These are phyloP conservation scores for Ordospora colligata DNA, from an alignment of 371 early-diverging fungal species.

Conservation along the genomic window DNA sequence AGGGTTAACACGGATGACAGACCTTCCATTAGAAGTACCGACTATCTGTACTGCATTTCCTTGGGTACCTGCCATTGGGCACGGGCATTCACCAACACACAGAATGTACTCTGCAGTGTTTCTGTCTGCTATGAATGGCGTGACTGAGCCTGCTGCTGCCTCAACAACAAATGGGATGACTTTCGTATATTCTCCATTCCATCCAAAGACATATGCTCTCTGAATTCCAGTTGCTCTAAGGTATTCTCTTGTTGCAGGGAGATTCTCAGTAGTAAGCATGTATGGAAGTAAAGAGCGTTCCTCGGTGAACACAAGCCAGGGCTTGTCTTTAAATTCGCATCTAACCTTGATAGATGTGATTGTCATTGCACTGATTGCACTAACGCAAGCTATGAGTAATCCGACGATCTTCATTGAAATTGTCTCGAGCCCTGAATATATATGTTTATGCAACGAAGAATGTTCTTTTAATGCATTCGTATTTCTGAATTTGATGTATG, in stretches of 20 bases:
- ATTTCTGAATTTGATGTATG: not conserved
- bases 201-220: not conserved
- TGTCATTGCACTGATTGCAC: not conserved
- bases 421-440: not conserved
- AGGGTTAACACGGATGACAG: too few species aligned
- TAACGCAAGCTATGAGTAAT: not conserved
- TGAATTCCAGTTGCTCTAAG: not conserved
- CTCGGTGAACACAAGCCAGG: too few species aligned
- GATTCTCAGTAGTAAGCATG: not conserved
- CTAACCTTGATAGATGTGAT: not conserved
- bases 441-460: not conserved
- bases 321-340: not conserved
- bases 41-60: too few species aligned
- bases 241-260: not conserved
- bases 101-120: slow-evolving; percentile 35
- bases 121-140: slow-evolving; percentile 24
- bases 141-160: slow-evolving; percentile 4
- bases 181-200: not conserved
- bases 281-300: too few species aligned
- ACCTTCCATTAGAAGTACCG: too few species aligned
- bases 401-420: slow-evolving; percentile 8
- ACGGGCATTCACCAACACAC: slow-evolving; percentile 1
- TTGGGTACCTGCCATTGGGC: not conserved
- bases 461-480: not conserved
- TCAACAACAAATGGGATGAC: slow-evolving; percentile 13